Conservation (phyloP, 164 flowering plant genomes). For the Malania oleifera region DNA sequence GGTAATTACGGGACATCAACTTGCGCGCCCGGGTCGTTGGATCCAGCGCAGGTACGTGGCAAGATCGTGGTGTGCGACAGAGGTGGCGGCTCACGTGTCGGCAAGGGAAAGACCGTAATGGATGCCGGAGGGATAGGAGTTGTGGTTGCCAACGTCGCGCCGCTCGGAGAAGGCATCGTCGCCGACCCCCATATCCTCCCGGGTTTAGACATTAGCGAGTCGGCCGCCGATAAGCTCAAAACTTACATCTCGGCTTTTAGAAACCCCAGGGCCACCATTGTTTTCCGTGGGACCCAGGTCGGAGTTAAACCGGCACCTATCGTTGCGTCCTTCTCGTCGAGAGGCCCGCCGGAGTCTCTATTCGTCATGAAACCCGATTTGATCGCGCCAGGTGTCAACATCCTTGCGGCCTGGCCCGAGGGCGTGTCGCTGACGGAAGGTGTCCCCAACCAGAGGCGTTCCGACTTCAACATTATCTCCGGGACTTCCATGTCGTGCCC, state of each 20-base stretch:
- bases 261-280: slow-evolving; percentile 27
- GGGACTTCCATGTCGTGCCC: slow-evolving; percentile 78
- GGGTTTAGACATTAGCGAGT: slow-evolving; percentile 26
- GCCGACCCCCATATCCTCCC: slow-evolving; percentile 47
- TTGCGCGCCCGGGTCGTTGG: slow-evolving; percentile 36
- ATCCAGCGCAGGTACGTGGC: slow-evolving; percentile 28
- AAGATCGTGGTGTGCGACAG: slow-evolving; percentile 50
- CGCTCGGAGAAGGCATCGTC: slow-evolving; percentile 30
- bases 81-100: slow-evolving; percentile 25
- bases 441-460: slow-evolving; percentile 25
- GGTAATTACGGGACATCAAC: slow-evolving; percentile 3
- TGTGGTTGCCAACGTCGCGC: slow-evolving; percentile 27
- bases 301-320: slow-evolving; percentile 47
- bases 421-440: slow-evolving; percentile 25
- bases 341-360: slow-evolving; percentile 40
- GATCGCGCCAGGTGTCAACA: slow-evolving; percentile 65
- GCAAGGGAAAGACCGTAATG: slow-evolving; percentile 32
- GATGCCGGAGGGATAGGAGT: slow-evolving; percentile 50
- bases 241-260: slow-evolving; percentile 11
- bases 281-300: slow-evolving; percentile 34
- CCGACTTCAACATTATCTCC: slow-evolving; percentile 49
- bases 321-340: slow-evolving; percentile 46
- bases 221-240: slow-evolving; percentile 17
- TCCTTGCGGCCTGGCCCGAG: slow-evolving; percentile 61
- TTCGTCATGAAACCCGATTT: slow-evolving; percentile 60